Evolutionary conservation across 495 filamentous ascomycete species (phyloP), one percentile per base, ranked within the genome.

Genomic region (Barbatosphaeria neglecta): DNA sequence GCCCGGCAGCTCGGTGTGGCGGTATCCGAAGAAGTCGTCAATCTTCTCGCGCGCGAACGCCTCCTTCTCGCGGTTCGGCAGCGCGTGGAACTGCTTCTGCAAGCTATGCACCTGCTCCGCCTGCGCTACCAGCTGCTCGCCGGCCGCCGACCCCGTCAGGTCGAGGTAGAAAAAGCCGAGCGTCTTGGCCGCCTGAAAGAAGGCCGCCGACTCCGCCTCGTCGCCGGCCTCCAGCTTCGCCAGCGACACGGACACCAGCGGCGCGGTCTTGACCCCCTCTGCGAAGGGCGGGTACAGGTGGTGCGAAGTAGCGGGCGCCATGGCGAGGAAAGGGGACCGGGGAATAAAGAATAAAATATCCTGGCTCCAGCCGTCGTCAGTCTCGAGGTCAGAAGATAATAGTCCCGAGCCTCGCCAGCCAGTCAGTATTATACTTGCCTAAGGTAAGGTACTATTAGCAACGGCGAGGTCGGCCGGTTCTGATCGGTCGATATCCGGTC

Each of bases 121-220:
- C 43, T 76, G 63, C 10, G 41, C 10, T 0, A 77, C 59, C 6
- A 76, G 54, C 0, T 52, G 48, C 22, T 58, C 49, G 3, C 68
- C 67, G 24, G 58, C 43, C 1, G 57, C 38, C 7, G 62, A 63
- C 31, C 60, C 65, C 2, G 56, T 54, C 9, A 80, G 47, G 52
- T 79, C 70, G 2, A 80, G 63, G 46, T 80, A 77, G 55, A 78
- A 80, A 55, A 79, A 77, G 18, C 77, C 78, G 5, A 81, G 62
- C 7, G 74, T 59, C 17, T 68, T 67, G 16, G 67, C 74, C 2
- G 74, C 66, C 22, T 61, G 44, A 52, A 66, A 76, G 31, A 76
- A 65, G 16, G 67, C 60, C 13, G 64, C 45, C 10, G 53, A 56
- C 54, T 81, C 79, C 4, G 45, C 55, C 1, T 43, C 17, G 41